Conservation (phyloP, 2,329 filamentous ascomycete species). For the Colletotrichum paranaense region DNA sequence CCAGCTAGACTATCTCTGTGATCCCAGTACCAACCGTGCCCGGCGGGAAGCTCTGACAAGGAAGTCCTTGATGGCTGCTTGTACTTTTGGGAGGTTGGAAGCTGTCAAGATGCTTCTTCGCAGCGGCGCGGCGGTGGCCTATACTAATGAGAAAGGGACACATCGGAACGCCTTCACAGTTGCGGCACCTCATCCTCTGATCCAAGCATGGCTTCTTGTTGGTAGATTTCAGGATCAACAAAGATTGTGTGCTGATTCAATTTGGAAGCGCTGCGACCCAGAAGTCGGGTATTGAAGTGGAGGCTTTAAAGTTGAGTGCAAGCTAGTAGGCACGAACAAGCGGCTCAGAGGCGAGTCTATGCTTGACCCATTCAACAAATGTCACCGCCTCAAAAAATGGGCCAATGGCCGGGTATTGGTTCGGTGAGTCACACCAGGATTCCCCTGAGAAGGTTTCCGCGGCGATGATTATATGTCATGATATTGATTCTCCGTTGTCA, state of each 20-base stretch:
- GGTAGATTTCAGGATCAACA: background rate
- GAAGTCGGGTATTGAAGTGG: background rate
- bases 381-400: too few species aligned
- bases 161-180: background rate
- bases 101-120: background rate
- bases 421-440: too few species aligned
- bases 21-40: background rate
- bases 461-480: too few species aligned
- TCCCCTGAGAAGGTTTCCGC: too few species aligned
- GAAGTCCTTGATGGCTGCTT: background rate
- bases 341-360: background rate
- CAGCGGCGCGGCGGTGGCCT: background rate
- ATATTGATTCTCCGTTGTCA: too few species aligned
- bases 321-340: background rate
- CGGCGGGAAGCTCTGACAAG: background rate
- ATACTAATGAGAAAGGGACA: background rate
- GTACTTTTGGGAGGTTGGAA: background rate
- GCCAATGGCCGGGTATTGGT: too few species aligned
- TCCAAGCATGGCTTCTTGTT: background rate
- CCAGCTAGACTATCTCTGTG: slow-evolving; percentile 5
- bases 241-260: background rate
- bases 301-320: background rate
- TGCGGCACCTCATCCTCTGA: background rate
- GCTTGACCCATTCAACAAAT: background rate
- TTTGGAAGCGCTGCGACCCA: background rate